Evolutionary conservation across 257 asterid genomes (phyloP), one percentile per base, ranked within the genome.

Genomic region (Marsdenia floribunda): DNA sequence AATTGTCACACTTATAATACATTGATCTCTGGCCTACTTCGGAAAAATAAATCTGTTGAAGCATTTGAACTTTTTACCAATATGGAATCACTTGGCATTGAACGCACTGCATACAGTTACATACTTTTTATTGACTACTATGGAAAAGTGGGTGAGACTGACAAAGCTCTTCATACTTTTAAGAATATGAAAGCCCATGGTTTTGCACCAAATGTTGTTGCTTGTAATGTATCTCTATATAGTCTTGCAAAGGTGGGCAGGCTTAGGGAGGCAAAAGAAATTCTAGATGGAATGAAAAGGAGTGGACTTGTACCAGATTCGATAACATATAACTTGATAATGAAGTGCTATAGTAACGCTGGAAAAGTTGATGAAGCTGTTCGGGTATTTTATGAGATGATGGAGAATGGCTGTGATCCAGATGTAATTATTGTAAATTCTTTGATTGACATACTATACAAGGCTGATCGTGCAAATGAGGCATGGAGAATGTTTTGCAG

Each of bases 1-100:
- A 94, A 94, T 86, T 84, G 86, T 80, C 95, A 92, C 77, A 92
- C 98, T 73, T 94, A 88, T 89, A 94, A 92, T 79, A 85, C 97
- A 55, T 83, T 94, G 87, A 88, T 94, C 78, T 78, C 83, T 78
- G 99, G 99, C 84, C 93, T 90, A 80, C 80, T 94, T 79, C 87
- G 92, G 84, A 76, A 80, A 68, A 79, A 73, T 66, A 89, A 87
- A 72, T 76, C 86, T 74, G 87, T 78, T 52, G 93, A 94, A 83
- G 99, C 99, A 21, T 80, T 90, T 52, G 81, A 85, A 72, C 83
- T 92, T 70, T 86, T 88, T 57, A 77, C 80, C 63, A 81, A 76
- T 66, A 84, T 94, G 97, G 93, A 84, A 76, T 78, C 81, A 73
- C 66, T 73, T 66, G 97, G 97, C 73, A 72, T 89, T 64, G 76